Base-by-base conservation (phyloP, 2,329 filamentous ascomycete species). In the Zymoseptoria ardabiliae region DNA sequence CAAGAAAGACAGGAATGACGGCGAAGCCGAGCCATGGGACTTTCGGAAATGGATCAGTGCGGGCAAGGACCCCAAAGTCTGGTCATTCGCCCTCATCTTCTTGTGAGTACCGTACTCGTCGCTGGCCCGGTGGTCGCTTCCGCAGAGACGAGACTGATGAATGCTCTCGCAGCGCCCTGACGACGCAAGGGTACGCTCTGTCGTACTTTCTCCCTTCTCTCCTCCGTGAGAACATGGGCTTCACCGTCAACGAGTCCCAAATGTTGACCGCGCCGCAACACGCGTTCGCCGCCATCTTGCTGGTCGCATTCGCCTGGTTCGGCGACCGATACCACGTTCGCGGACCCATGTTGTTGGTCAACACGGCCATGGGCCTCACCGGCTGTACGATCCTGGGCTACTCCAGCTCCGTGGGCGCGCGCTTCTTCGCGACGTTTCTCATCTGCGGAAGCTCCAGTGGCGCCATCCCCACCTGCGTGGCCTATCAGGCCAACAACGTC, bases 401-500 rank as follows among this genome's bases (percentile, higher is more conserved):
- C 77, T 79, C 82, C 45, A 69, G 74, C 21, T 79, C 73, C 64
- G 67, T 82, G 3, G 78, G 71, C 2, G 82, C 85, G 8, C 82
- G 87, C 53, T 91, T 90, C 74, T 85, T 90, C 62, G 89, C 88
- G 58, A 81, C 90, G 58, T 92, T 91, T 75, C 75, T 92, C 53
- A 81, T 84, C 35, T 87, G 87, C 0, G 87, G 87, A 0, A 89
- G 88, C 7, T 84, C 86, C 63, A 90, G 90, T 73, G 82, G 85
- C 61, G 93, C 91, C 70, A 79, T 91, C 3, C 89, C 90, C 88
- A 80, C 84, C 0, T 79, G 83, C 53, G 84, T 94, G 77, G 81
- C 88, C 0, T 93, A 90, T 75, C 89, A 91, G 77, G 88, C 89
- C 50, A 93, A 92, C 75, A 94, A 94, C 72, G 87, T 94, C 68